phyloP scores from a whole-genome alignment of 345 rosid species.

The Boechera divaricarpa region DNA sequence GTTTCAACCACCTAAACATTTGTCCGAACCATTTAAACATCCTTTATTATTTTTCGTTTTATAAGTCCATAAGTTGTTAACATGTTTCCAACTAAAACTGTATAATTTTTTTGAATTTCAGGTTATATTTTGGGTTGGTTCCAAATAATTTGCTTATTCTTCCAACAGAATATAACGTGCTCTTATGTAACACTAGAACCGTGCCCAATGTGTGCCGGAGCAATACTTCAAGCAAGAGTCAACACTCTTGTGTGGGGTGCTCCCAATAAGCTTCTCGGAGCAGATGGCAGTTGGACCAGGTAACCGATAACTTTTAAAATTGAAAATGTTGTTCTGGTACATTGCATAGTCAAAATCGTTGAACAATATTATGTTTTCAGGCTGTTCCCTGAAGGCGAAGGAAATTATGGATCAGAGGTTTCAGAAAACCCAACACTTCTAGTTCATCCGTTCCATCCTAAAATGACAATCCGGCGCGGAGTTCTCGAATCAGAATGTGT shows the following conservation, averaged over 20 bases:
- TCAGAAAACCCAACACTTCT: conserved; percentile 79
- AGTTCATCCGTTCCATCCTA: conserved; percentile 92
- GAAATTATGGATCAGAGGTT: conserved; percentile 45
- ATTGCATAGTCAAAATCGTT: neutral
- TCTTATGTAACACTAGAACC: conserved; percentile 98
- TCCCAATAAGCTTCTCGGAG: conserved; percentile 98
- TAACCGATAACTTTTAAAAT: conserved; percentile 42
- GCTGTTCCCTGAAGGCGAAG: conserved; percentile 66
- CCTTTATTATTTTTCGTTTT: too few species aligned
- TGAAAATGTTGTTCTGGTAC: conserved; percentile 1
- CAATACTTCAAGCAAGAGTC: conserved; percentile 94
- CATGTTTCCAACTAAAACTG: too few species aligned
- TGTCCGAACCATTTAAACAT: too few species aligned
- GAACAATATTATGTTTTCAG: conserved; percentile 50
- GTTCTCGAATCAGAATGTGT: conserved; percentile 83
- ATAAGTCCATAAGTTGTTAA: too few species aligned
- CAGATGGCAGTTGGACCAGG: conserved; percentile 98
- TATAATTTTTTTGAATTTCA: too few species aligned
- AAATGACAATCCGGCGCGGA: conserved; percentile 80
- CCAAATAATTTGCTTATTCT: conserved; percentile 14
- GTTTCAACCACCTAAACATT: too few species aligned
- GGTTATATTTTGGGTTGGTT: too few species aligned
- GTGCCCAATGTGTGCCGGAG: conserved; percentile 99
- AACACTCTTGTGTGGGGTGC: conserved; percentile 97
- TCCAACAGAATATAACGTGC: conserved; percentile 67